Evolutionary conservation across 352 stramenopile genomes (phyloP), one percentile per base, ranked within the genome.

Genomic region (Phytophthora pinifolia): DNA sequence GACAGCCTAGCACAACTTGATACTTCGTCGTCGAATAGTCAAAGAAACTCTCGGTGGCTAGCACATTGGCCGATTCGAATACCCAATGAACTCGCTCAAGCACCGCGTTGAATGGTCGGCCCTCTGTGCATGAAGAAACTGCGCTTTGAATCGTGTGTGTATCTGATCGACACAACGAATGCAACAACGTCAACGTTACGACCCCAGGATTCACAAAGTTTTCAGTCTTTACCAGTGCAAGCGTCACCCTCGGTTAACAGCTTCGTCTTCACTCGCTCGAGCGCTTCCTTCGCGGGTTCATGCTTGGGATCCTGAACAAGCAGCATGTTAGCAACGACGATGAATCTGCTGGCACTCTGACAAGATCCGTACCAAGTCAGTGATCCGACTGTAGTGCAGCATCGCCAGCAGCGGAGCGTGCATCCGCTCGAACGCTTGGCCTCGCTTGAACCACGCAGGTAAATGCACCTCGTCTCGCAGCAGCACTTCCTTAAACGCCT

Each of bases 401-500:
- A 86, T 79, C 1, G 81, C 81, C 13, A 91, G 59, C 27, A 91
- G 43, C 12, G 75, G 60, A n/a, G 73, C 68, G 12, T 62, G 61
- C 70, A 91, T 83, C 0, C 32, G 32, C 45, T 88, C 78, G 54
- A 91, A 91, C 7, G 68, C 57, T 55, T 62, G 31, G 0, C 81
- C 81, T 52, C 81, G 62, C 45, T 73, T 63, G 6, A 83, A 22
- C 81, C 81, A 91, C 46, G 78, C 76, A 0, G 20, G 13, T 4
- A 83, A 9, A 44, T 89, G 59, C 10, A 35, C 47, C 13, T 83
- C 66, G 36, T 89, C 78, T 22, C 72, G 54, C 15, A 89, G 45
- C 9, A 91, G 55, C 22, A 88, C 76, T 34, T 91, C 70, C 20
- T 91, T 91, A 30, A 81, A 87, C 35, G 75, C 79, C 27, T 91